Evolutionary conservation across 768 basidiomycete genomes (phyloP).

Genomic region (Mycena polygramma): DNA sequence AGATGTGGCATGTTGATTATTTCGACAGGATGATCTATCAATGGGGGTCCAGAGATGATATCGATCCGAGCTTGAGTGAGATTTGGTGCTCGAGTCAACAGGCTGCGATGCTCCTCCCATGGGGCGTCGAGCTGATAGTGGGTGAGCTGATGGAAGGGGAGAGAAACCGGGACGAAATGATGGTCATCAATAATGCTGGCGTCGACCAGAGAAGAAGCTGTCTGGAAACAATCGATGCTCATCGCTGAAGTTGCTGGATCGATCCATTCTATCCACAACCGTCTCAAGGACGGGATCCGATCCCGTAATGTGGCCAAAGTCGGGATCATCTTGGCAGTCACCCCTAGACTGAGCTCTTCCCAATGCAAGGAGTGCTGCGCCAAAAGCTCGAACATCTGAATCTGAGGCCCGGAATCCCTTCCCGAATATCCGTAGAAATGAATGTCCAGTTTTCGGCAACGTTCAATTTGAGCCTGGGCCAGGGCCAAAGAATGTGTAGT

Average conservation of each 20-base stretch:
- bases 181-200: not conserved
- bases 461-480: not conserved
- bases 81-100: too few relatives aligned
- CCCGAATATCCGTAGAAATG: not conserved
- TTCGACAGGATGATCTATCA: too few relatives aligned
- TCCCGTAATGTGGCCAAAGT: not conserved
- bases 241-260: not conserved
- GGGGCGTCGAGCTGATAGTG: slow-evolving; percentile 5
- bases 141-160: not conserved
- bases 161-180: not conserved
- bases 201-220: not conserved
- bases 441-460: too few relatives aligned
- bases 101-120: not conserved
- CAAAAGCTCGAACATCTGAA: slow-evolving; percentile 5
- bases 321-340: not conserved
- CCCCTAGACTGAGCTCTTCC: slow-evolving; percentile 9
- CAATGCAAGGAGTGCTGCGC: slow-evolving; percentile 5
- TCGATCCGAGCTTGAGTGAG: too few relatives aligned
- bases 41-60: too few relatives aligned
- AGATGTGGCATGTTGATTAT: not conserved
- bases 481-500: not conserved
- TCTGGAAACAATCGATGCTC: slow-evolving; percentile 1
- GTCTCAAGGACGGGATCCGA: not conserved
- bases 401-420: not conserved
- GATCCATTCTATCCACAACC: slow-evolving; percentile 7